Evolutionary conservation across 768 basidiomycete species (phyloP), one percentile per base, ranked within the genome.

Genomic region (Tylopilus plumbeoviolaceoides): DNA sequence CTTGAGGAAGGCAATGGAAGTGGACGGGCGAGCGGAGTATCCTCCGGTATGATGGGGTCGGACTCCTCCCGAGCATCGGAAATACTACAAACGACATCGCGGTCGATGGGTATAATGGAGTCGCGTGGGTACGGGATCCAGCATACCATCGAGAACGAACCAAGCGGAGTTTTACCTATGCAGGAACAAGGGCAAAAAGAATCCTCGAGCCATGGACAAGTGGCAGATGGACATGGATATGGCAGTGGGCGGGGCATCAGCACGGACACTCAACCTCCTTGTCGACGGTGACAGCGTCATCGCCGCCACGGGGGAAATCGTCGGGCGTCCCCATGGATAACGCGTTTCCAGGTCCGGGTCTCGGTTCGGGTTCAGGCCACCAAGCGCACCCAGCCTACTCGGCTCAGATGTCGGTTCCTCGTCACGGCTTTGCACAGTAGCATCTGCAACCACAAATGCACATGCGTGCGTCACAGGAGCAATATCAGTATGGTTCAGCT

Each of bases 251-350:
- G 35, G 10, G 45, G 47, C 2, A 0, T 38, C 2, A 10, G 55
- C 4, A 69, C 21, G 45, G 51, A 18, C 54, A 62, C 20, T 69
- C 67, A 4, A 31, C 58, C 21, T 69, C 67, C 11, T 3, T 65
- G 12, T 60, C 64, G 9, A 69, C 69, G 25, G 53, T 69, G 5
- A 59, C 59, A 6, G 60, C 41, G 7, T 60, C 64, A 2, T 52
- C 64, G 3, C 56, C 44, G 8, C 57, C n/a, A 27, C 62, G 15
- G 30, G 48, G 44, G 17, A 45, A 47, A 18, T 31, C 41, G 7
- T 44, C 47, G 1, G 33, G 25, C 20, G 11, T 20, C 9, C 15
- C 44, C 1, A 36, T 42, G 3, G 38, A 46, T 4, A 12, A 38
- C 21, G 9, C 8, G 20, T 53, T 50, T 30, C 21, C 51, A 27